Conservation (phyloP, 768 basidiomycete genomes). For the Suillus clintonianus region DNA sequence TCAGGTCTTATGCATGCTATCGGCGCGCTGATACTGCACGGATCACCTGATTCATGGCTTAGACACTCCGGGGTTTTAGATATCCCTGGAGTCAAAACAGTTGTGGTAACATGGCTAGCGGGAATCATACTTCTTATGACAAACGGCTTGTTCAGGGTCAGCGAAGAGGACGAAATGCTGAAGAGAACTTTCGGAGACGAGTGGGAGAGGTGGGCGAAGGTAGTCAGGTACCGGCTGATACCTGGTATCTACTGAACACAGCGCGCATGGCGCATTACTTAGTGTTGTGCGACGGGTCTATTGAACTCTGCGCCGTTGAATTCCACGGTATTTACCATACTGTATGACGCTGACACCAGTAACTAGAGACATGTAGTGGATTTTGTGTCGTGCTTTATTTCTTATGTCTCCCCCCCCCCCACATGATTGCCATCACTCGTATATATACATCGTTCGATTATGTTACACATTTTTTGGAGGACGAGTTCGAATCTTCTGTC, state of each 20-base stretch:
- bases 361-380: too few relatives aligned
- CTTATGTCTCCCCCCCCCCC: too few relatives aligned
- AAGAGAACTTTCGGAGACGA: background rate
- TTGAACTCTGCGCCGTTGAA: too few relatives aligned
- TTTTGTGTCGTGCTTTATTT: too few relatives aligned
- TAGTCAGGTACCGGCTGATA: constrained; percentile 32
- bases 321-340: too few relatives aligned
- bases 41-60: constrained; percentile 10
- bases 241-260: constrained; percentile 30
- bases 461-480: too few relatives aligned
- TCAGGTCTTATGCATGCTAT: constrained; percentile 20
- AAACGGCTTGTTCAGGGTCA: background rate
- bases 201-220: constrained; percentile 20
- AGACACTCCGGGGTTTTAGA: background rate
- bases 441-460: too few relatives aligned
- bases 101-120: background rate
- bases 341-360: too few relatives aligned
- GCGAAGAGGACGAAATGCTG: background rate
- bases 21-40: constrained; percentile 4
- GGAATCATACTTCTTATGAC: background rate
- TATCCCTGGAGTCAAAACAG: background rate
- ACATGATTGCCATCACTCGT: too few relatives aligned
- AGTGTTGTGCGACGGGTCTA: background rate
- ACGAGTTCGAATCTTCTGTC: too few relatives aligned
- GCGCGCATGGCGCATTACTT: too few relatives aligned